phyloP scores from a whole-genome alignment of 139 green algal genomes.

The Chlorella sp. region DNA sequence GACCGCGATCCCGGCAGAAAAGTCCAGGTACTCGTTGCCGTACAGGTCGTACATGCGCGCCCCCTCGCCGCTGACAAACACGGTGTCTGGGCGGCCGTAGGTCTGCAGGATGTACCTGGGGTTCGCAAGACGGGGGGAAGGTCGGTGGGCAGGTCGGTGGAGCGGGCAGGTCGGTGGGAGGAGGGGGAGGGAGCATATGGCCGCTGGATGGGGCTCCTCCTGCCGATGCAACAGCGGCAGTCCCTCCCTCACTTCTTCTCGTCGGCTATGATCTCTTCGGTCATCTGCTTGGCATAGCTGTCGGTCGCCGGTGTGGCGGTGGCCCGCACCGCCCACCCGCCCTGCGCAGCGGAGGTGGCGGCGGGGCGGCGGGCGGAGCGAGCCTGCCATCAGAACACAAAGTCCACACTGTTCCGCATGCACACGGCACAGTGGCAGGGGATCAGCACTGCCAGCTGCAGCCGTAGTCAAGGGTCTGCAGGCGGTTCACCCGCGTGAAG shows the following conservation, averaged over 20 bases:
- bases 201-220: neutral
- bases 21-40: constrained; percentile 94
- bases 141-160: neutral
- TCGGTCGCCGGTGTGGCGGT: neutral
- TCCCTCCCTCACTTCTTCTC: constrained; percentile 32
- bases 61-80: constrained; percentile 83
- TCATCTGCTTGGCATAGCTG: constrained; percentile 11
- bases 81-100: constrained; percentile 79
- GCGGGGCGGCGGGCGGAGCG: too few relatives aligned
- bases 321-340: too few relatives aligned
- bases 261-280: constrained; percentile 23
- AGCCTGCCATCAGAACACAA: too few relatives aligned
- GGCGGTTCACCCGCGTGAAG: too few relatives aligned
- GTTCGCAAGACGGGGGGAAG: too few relatives aligned
- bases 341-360: too few relatives aligned
- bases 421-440: too few relatives aligned
- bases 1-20: constrained; percentile 96
- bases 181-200: neutral
- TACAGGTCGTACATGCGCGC: constrained; percentile 79
- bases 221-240: neutral
- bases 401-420: too few relatives aligned
- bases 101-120: constrained; percentile 85
- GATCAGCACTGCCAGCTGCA: too few relatives aligned
- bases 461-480: too few relatives aligned
- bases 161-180: neutral